Evolutionary conservation across 768 basidiomycete species (phyloP).

Genomic region (Terana coerulea): DNA sequence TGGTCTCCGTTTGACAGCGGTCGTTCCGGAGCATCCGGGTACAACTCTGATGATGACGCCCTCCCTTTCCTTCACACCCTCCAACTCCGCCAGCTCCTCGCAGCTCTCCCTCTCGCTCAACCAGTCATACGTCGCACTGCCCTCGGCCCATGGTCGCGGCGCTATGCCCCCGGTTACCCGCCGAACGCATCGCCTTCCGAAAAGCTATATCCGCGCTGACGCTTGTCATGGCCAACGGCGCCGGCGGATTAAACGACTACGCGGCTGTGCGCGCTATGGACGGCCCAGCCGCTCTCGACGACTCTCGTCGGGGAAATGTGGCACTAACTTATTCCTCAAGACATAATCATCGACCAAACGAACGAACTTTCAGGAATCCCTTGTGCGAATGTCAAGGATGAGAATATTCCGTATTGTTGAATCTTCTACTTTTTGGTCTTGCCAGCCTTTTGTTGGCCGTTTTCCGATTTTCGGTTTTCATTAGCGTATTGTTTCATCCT

Average conservation of each 20-base stretch:
- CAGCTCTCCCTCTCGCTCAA: conserved; percentile 33
- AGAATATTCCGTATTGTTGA: conserved; percentile 7
- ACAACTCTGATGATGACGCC: conserved; percentile 36
- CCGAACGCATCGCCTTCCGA: conserved; percentile 46
- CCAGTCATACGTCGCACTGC: conserved; percentile 4
- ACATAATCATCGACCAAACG: background rate
- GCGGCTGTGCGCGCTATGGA: conserved; percentile 41
- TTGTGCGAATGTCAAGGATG: conserved; percentile 1
- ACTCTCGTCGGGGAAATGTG: conserved; percentile 58
- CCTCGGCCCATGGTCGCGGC: background rate
- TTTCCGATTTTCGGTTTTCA: background rate
- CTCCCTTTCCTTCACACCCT: conserved; percentile 32
- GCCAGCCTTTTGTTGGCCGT: conserved; percentile 3
- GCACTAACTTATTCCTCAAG: conserved; percentile 29
- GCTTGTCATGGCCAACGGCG: conserved; percentile 61
- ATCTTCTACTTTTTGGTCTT: background rate
- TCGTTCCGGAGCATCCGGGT: conserved; percentile 26
- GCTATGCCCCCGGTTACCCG: conserved; percentile 1
- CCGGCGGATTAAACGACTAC: conserved; percentile 57
- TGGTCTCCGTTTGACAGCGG: conserved; percentile 29
- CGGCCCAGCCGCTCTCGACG: conserved; percentile 30
- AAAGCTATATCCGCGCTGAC: conserved; percentile 58
- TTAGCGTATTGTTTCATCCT: background rate
- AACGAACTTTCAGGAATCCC: background rate
- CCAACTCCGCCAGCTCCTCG: conserved; percentile 38